phyloP scores from a whole-genome alignment of 345 rosid genomes.

The Pistacia integerrima region DNA sequence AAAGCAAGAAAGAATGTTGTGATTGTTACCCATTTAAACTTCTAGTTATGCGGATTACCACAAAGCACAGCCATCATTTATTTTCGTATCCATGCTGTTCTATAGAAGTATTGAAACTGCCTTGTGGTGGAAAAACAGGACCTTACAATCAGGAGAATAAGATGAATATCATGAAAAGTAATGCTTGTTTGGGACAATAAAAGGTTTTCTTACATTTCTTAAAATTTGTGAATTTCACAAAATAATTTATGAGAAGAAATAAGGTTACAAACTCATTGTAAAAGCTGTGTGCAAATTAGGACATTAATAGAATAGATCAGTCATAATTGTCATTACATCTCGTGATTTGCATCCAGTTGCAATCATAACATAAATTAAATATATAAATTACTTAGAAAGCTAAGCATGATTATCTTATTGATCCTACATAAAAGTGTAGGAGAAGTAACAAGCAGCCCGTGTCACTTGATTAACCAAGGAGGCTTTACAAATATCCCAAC shows the following conservation, averaged over 20 bases:
- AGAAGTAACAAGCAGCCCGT: slow-evolving; percentile 7
- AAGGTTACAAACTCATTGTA: background rate
- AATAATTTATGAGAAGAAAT: background rate
- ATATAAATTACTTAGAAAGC: background rate
- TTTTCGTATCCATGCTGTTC: background rate
- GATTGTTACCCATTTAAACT: no score
- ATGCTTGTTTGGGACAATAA: no score
- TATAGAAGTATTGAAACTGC: background rate
- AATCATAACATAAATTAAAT: background rate
- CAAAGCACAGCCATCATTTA: slow-evolving; percentile 4
- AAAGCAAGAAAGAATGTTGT: background rate
- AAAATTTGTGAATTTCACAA: background rate
- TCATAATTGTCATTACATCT: background rate
- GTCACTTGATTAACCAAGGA: background rate
- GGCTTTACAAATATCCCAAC: slow-evolving; percentile 10
- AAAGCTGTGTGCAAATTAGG: slow-evolving; percentile 9
- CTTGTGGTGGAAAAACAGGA: background rate
- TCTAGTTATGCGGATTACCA: background rate
- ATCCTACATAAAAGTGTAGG: background rate
- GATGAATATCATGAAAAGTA: background rate
- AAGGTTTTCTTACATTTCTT: no score
- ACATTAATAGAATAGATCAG: background rate
- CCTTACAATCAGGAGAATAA: background rate
- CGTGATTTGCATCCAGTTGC: background rate
- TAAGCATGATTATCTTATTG: slow-evolving; percentile 14